Percentiles rank a stretch among this genome's conserved stretches.
phyloP scores from a whole-genome alignment of 2,329 filamentous ascomycete species.

The Pezicula radicicola region DNA sequence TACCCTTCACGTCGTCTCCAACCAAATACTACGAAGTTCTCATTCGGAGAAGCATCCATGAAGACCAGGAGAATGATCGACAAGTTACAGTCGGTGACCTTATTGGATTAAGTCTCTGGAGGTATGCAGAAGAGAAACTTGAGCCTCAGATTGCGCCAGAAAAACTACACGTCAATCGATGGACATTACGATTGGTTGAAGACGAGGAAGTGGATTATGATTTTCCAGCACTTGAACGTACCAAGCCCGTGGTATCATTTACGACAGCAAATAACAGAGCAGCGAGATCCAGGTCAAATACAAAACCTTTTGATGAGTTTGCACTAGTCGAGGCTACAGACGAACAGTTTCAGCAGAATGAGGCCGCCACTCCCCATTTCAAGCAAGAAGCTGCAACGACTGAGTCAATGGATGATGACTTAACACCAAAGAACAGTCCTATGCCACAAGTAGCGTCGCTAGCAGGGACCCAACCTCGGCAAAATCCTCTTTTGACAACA shows the following conservation, averaged over 20 bases:
- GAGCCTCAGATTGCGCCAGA: slow-evolving; percentile 62
- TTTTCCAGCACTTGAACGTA: slow-evolving; percentile 75
- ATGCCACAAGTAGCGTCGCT: slow-evolving; percentile 17
- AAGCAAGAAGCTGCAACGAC: slow-evolving; percentile 46
- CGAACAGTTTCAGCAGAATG: slow-evolving; percentile 67
- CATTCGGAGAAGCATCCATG: slow-evolving; percentile 66
- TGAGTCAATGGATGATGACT: slow-evolving; percentile 38
- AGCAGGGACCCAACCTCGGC: slow-evolving; percentile 35
- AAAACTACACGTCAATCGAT: slow-evolving; percentile 76
- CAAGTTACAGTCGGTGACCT: slow-evolving; percentile 73
- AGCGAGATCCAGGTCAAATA: slow-evolving; percentile 58
- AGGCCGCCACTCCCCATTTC: slow-evolving; percentile 64
- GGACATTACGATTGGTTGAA: slow-evolving; percentile 80
- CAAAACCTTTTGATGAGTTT: slow-evolving; percentile 80
- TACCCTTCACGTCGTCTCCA: slow-evolving; percentile 64
- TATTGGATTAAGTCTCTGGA: slow-evolving; percentile 76
- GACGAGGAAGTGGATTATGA: slow-evolving; percentile 84
- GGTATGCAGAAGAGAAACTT: slow-evolving; percentile 73
- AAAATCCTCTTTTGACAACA: slow-evolving; percentile 61
- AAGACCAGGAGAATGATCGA: slow-evolving; percentile 59
- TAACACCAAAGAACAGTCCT: slow-evolving; percentile 32
- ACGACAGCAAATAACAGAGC: slow-evolving; percentile 77
- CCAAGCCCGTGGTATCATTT: slow-evolving; percentile 72
- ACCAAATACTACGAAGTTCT: slow-evolving; percentile 68
- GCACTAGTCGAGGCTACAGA: slow-evolving; percentile 71